Evolutionary conservation across 257 asterid genomes (phyloP).

Genomic region (Coffea canephora): DNA sequence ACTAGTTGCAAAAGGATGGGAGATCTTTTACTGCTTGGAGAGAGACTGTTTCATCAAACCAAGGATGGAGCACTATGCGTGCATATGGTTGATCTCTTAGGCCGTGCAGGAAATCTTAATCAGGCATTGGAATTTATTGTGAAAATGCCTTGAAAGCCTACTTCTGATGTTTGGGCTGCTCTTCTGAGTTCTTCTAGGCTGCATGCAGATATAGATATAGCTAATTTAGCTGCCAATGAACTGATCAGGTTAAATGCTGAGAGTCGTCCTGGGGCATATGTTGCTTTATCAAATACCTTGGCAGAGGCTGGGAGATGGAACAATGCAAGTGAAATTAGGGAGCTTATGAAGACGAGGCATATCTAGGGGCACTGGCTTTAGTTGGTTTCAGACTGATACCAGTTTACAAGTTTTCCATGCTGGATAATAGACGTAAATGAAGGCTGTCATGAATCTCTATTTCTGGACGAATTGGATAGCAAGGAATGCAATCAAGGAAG

Average conservation of each 20-base stretch:
- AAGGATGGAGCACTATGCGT: constrained; percentile 86
- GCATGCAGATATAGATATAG: constrained; percentile 81
- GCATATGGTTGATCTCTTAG: constrained; percentile 81
- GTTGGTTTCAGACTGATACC: constrained; percentile 70
- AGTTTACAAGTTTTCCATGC: constrained; percentile 64
- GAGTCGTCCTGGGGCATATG: constrained; percentile 75
- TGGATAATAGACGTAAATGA: constrained; percentile 33
- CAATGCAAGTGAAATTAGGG: constrained; percentile 69
- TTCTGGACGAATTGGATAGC: no score
- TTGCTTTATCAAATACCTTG: constrained; percentile 70
- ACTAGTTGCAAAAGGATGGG: constrained; percentile 57
- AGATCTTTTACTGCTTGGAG: constrained; percentile 59
- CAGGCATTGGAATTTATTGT: constrained; percentile 59
- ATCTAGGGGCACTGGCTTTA: constrained; percentile 77
- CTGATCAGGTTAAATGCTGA: constrained; percentile 47
- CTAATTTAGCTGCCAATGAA: constrained; percentile 73
- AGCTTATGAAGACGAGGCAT: constrained; percentile 83
- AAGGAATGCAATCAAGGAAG: no score
- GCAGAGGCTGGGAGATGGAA: constrained; percentile 96
- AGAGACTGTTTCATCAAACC: constrained; percentile 61
- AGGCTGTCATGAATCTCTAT: no score
- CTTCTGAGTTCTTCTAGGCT: constrained; percentile 71
- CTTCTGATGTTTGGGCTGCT: constrained; percentile 89
- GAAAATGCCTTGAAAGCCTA: constrained; percentile 65
- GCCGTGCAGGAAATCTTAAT: constrained; percentile 74